Evolutionary conservation across 192 early-diverging fungal genomes (phyloP).

Genomic region (Gaertneriomyces sp.): DNA sequence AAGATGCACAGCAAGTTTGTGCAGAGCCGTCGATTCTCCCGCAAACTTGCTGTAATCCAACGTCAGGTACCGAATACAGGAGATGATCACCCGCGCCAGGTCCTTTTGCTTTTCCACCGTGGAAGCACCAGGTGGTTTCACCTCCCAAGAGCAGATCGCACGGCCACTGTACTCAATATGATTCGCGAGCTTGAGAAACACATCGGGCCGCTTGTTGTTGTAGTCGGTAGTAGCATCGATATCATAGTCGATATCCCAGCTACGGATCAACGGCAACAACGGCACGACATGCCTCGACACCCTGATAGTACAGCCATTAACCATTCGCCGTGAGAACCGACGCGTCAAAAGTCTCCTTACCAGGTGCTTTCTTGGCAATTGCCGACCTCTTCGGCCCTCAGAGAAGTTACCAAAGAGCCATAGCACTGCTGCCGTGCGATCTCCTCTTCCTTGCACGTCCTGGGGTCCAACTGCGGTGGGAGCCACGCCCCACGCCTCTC

Average conservation of each 20-base stretch:
- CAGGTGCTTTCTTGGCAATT: too few species aligned
- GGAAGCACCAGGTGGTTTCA: slow-evolving; percentile 1
- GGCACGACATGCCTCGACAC: neutral
- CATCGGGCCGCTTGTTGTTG: neutral
- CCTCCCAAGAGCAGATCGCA: neutral
- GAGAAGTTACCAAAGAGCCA: neutral
- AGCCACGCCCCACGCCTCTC: neutral
- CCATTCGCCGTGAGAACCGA: too few species aligned
- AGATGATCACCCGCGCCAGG: neutral
- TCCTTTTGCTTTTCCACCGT: slow-evolving; percentile 4
- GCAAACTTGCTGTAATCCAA: neutral
- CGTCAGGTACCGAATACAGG: neutral
- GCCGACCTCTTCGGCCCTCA: too few species aligned
- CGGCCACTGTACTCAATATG: neutral
- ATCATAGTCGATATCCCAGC: neutral
- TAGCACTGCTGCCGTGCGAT: neutral
- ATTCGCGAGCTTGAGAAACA: neutral
- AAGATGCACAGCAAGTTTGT: slow-evolving; percentile 8
- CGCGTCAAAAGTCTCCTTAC: neutral
- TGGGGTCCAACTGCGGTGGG: neutral
- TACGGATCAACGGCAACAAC: neutral
- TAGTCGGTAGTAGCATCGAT: slow-evolving; percentile 1
- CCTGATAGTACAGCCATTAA: neutral
- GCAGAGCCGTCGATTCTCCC: neutral
- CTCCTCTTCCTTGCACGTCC: neutral